Evolutionary conservation across 768 basidiomycete genomes (phyloP).

Genomic region (Tylopilus subfusipes): DNA sequence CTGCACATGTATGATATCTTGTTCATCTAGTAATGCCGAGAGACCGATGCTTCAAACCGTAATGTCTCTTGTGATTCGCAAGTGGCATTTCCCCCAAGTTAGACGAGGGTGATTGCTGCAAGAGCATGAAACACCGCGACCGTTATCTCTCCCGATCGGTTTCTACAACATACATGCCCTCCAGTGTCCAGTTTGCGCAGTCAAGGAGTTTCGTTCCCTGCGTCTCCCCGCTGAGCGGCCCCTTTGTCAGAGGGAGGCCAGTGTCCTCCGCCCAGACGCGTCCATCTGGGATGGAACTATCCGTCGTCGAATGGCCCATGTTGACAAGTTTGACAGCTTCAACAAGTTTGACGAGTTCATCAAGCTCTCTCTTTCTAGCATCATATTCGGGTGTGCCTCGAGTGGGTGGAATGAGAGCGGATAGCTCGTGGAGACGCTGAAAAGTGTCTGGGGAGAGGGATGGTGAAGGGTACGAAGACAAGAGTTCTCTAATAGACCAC

Average conservation of each 20-base stretch:
- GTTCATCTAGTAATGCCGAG: not conserved
- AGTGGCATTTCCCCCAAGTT: not conserved
- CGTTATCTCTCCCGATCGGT: slow-evolving; percentile 29
- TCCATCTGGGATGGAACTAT: slow-evolving; percentile 36
- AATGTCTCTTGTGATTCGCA: not conserved
- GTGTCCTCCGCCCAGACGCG: slow-evolving; percentile 40
- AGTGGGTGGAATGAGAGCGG: slow-evolving; percentile 66
- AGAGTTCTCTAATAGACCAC: slow-evolving; percentile 76
- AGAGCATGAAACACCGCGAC: slow-evolving; percentile 3
- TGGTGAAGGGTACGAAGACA: slow-evolving; percentile 75
- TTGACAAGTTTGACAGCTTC: slow-evolving; percentile 75
- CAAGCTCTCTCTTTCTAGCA: slow-evolving; percentile 54
- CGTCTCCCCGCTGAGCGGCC: slow-evolving; percentile 23
- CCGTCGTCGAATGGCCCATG: slow-evolving; percentile 26
- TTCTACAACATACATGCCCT: slow-evolving; percentile 63
- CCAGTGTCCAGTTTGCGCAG: slow-evolving; percentile 45
- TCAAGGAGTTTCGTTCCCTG: slow-evolving; percentile 46
- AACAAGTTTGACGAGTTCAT: slow-evolving; percentile 71
- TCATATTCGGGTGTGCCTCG: slow-evolving; percentile 52
- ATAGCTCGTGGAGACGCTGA: slow-evolving; percentile 62
- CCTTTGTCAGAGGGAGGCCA: slow-evolving; percentile 30
- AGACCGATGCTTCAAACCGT: not conserved
- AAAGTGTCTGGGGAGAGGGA: slow-evolving; percentile 55
- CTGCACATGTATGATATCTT: slow-evolving; percentile 4
- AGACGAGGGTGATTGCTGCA: not conserved